These are phyloP conservation scores for Botrytis squamosa DNA, from an alignment of 2,329 filamentous ascomycete species.

Conservation along the genomic window DNA sequence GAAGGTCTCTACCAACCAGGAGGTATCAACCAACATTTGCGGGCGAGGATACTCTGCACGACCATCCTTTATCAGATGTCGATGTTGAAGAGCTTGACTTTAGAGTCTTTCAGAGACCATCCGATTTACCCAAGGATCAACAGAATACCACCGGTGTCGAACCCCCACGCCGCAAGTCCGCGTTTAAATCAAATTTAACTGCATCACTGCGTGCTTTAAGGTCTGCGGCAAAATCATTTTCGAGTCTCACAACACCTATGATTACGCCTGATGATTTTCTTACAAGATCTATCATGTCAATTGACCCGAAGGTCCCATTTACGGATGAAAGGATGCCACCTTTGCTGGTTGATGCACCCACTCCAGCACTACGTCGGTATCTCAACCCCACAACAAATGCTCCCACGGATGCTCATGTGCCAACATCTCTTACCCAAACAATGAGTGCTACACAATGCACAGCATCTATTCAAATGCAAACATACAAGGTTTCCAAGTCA, in stretches of 20 bases:
- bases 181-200: slow-evolving; percentile 68
- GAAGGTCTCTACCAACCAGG: slow-evolving; percentile 45
- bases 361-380: slow-evolving; percentile 64
- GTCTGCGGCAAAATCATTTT: slow-evolving; percentile 63
- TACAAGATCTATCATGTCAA: slow-evolving; percentile 65
- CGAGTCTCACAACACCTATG: slow-evolving; percentile 60
- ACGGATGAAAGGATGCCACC: slow-evolving; percentile 66
- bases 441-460: slow-evolving; percentile 50
- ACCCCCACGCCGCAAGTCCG: slow-evolving; percentile 39
- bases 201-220: slow-evolving; percentile 62
- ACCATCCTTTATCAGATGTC: slow-evolving; percentile 49
- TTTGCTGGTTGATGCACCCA: slow-evolving; percentile 61
- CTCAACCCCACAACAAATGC: slow-evolving; percentile 60
- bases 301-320: slow-evolving; percentile 64
- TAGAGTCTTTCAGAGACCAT: slow-evolving; percentile 44
- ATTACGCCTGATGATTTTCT: slow-evolving; percentile 66
- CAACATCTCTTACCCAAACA: slow-evolving; percentile 39
- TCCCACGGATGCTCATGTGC: slow-evolving; percentile 45
- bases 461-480: slow-evolving; percentile 71
- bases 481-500: slow-evolving; percentile 51
- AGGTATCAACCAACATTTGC: slow-evolving; percentile 58
- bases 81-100: slow-evolving; percentile 51
- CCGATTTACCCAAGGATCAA: slow-evolving; percentile 24
- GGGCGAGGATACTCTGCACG: slow-evolving; percentile 45
- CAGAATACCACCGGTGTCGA: slow-evolving; percentile 20